These are phyloP conservation scores for Colletotrichum abscissum DNA, from an alignment of 2,329 filamentous ascomycete genomes.

Conservation along the genomic window DNA sequence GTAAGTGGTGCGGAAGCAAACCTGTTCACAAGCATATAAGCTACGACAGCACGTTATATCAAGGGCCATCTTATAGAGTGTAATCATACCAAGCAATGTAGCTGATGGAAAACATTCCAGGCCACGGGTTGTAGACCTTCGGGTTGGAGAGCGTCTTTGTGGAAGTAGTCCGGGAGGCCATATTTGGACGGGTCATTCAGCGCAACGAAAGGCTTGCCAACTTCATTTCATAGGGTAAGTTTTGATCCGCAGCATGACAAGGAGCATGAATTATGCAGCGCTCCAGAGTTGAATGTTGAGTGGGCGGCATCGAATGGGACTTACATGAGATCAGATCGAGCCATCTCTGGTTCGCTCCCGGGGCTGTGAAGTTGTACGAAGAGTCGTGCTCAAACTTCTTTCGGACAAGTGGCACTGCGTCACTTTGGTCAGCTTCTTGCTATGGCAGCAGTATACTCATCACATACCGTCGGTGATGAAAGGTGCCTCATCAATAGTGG, in stretches of 20 bases:
- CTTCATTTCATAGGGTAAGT: neutral
- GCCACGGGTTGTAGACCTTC: conserved; percentile 4
- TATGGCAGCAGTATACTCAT: neutral
- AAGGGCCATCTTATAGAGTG: neutral
- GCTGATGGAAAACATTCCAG: conserved; percentile 1
- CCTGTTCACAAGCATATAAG: neutral
- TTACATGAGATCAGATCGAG: conserved; percentile 12
- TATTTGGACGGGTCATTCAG: neutral
- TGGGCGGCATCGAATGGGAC: neutral
- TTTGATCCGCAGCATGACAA: neutral
- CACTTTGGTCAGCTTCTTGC: neutral
- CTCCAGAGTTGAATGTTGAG: neutral
- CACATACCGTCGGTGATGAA: conserved; percentile 1
- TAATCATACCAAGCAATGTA: neutral
- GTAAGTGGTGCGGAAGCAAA: conserved; percentile 7
- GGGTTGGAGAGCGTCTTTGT: conserved; percentile 4
- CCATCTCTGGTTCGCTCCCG: neutral
- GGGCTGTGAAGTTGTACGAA: conserved; percentile 13
- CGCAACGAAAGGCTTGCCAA: conserved; percentile 9
- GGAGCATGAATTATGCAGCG: neutral
- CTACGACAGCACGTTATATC: neutral
- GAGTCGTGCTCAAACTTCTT: conserved; percentile 14
- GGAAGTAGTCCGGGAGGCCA: neutral
- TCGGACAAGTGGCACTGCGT: neutral
- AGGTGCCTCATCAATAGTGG: neutral